Evolutionary conservation across 805 yeast genomes (phyloP).

Genomic region (Lipomyces orientalis): DNA sequence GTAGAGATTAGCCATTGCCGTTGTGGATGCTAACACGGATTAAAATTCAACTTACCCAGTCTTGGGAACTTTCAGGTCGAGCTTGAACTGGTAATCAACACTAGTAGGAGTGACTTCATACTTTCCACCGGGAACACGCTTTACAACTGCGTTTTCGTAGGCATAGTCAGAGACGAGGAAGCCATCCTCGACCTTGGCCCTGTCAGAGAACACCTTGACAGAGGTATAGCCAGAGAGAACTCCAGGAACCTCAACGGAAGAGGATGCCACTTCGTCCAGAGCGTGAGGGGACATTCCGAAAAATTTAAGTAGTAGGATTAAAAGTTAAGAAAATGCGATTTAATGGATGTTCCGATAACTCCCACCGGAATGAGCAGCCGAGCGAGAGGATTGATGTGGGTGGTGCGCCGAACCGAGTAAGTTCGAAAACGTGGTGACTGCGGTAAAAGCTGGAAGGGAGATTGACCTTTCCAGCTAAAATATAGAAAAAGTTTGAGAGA

Average conservation of each 20-base stretch:
- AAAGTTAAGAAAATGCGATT: conserved; percentile 41
- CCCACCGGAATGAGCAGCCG: conserved; percentile 52
- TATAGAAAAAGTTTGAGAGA: neutral
- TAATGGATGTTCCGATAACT: conserved; percentile 55
- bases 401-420: conserved; percentile 51
- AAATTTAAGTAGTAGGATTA: conserved; percentile 8
- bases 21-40: neutral
- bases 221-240: conserved; percentile 50
- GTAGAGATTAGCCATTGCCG: neutral
- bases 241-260: conserved; percentile 42
- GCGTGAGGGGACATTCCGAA: conserved; percentile 46
- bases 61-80: conserved; percentile 80
- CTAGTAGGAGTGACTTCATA: conserved; percentile 71
- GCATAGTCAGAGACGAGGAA: conserved; percentile 63
- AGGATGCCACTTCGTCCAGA: conserved; percentile 38
- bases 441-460: conserved; percentile 5
- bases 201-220: conserved; percentile 61
- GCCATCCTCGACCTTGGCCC: conserved; percentile 54
- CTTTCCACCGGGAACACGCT: conserved; percentile 40
- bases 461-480: conserved; percentile 1
- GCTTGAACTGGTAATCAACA: conserved; percentile 81
- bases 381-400: conserved; percentile 51
- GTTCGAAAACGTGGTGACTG: conserved; percentile 50
- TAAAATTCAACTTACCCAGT: conserved; percentile 52
- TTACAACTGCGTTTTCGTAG: conserved; percentile 67